A percentile compares a stretch with the other conserved stretches of the same genome.
Conservation (phyloP, 179 eudicot species). For the Heliamphora pulchella region DNA sequence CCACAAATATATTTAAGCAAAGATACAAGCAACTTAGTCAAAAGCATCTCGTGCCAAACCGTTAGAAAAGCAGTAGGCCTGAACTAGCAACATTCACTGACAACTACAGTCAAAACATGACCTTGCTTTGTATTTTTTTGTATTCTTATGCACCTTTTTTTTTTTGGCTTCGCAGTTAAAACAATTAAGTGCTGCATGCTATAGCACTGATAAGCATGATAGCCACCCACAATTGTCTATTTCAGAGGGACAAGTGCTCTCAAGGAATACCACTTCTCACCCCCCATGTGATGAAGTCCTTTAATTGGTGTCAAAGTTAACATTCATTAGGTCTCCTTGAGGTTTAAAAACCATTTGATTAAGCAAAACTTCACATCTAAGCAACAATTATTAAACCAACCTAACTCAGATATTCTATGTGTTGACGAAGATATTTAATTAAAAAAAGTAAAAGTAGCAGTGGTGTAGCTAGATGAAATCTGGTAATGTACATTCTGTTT, state of each 20-base stretch:
- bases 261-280: neutral
- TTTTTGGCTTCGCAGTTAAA: neutral
- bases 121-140: neutral
- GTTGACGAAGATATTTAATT: too few relatives aligned
- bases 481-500: neutral
- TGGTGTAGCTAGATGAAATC: too few relatives aligned
- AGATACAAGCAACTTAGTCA: too few relatives aligned
- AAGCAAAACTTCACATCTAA: conserved; percentile 28
- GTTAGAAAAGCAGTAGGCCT: conserved; percentile 8
- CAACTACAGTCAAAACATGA: conserved; percentile 1
- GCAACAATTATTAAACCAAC: conserved; percentile 26
- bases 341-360: conserved; percentile 25
- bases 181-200: conserved; percentile 1
- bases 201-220: neutral
- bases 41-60: too few relatives aligned
- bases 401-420: neutral
- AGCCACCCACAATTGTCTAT: neutral
- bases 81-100: conserved; percentile 4
- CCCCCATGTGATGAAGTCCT: conserved; percentile 9
- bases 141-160: neutral
- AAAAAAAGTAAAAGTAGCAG: too few relatives aligned
- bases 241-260: conserved; percentile 12
- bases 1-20: too few relatives aligned
- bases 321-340: conserved; percentile 24
- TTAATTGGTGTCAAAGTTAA: conserved; percentile 14